These are phyloP conservation scores for Orbilia brochopaga DNA, from an alignment of 2,329 filamentous ascomycete species.

Conservation along the genomic window DNA sequence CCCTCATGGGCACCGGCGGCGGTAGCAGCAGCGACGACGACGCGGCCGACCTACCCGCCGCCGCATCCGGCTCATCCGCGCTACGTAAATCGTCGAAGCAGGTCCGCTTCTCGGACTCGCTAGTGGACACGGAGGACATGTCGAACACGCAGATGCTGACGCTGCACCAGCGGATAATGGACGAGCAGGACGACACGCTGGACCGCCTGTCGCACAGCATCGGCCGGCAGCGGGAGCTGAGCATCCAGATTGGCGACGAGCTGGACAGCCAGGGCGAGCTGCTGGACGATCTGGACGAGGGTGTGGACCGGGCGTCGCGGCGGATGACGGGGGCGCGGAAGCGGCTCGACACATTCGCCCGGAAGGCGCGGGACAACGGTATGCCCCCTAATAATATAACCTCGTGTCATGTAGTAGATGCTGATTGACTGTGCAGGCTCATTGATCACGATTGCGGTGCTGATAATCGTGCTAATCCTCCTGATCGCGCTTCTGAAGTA, in stretches of 20 bases:
- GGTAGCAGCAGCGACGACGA: constrained; percentile 69
- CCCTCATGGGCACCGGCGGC: constrained; percentile 66
- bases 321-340: constrained; percentile 77
- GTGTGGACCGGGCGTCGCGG: constrained; percentile 78
- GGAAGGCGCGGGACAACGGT: constrained; percentile 70
- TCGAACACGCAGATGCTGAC: constrained; percentile 84
- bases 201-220: constrained; percentile 86
- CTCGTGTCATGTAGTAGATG: background rate
- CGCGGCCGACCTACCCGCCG: constrained; percentile 54
- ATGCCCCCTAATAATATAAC: too few relatives aligned
- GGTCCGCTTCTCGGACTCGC: constrained; percentile 66
- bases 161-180: constrained; percentile 79
- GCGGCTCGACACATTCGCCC: constrained; percentile 73
- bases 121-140: constrained; percentile 65
- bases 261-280: constrained; percentile 86
- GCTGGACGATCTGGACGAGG: constrained; percentile 84
- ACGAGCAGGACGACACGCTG: constrained; percentile 93
- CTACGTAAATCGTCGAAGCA: constrained; percentile 55
- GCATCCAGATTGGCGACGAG: constrained; percentile 95
- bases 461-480: constrained; percentile 82
- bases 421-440: constrained; percentile 61
- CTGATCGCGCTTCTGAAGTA: constrained; percentile 82
- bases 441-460: constrained; percentile 71
- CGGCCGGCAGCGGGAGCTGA: constrained; percentile 84
- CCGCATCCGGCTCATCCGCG: constrained; percentile 55